phyloP scores from a whole-genome alignment of 2,329 filamentous ascomycete genomes.

The Metarhizium album region DNA sequence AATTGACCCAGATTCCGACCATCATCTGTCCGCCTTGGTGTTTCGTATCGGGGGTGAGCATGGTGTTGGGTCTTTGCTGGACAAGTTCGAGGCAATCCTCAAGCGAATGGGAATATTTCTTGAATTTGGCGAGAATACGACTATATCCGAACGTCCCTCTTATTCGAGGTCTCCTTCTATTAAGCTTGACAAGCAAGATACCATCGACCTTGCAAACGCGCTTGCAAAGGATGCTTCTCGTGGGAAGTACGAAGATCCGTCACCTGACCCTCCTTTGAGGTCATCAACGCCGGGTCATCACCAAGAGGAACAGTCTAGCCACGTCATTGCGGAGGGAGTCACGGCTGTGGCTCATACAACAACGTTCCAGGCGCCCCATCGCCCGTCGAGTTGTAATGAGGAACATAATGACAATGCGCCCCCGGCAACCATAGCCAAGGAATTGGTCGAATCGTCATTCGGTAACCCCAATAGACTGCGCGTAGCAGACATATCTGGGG shows the following conservation, averaged over 20 bases:
- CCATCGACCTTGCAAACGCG: neutral
- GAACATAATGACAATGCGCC: too few species aligned
- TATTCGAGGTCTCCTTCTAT: neutral
- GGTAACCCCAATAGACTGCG: neutral
- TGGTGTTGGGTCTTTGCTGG: conserved; percentile 46
- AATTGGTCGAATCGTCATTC: neutral
- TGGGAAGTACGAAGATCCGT: neutral
- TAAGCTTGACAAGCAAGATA: neutral
- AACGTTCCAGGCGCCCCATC: neutral
- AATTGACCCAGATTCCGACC: conserved; percentile 61
- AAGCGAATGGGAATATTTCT: conserved; percentile 60
- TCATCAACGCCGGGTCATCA: neutral
- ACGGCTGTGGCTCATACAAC: neutral
- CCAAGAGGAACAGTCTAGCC: neutral
- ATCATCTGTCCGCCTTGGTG: conserved; percentile 65
- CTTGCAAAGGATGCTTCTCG: neutral
- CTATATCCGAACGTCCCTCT: neutral
- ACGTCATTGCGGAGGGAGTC: neutral
- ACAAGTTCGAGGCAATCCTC: conserved; percentile 61
- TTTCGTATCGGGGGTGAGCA: conserved; percentile 64
- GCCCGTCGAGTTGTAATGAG: neutral
- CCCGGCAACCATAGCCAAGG: neutral
- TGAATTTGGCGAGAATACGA: conserved; percentile 39
- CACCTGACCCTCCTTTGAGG: neutral
- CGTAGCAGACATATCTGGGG: neutral